Conservation (phyloP, 352 stramenopile genomes). For the Achlya hypogyna region DNA sequence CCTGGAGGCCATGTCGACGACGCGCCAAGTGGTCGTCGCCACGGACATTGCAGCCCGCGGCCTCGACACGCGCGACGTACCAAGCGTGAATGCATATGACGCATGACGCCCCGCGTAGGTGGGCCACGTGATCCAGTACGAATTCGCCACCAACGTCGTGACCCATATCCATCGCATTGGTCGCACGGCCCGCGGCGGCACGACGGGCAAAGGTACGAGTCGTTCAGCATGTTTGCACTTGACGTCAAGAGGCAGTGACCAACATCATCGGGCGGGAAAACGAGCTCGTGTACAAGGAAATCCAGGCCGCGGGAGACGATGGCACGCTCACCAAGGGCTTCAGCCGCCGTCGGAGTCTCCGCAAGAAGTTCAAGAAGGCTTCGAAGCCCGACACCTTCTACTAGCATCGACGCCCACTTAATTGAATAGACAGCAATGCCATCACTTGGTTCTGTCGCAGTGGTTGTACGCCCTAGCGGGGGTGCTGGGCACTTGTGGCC, state of each 20-base stretch:
- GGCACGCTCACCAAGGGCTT: slow-evolving; percentile 51
- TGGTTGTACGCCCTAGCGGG: no score
- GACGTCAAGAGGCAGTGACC: slow-evolving; percentile 28
- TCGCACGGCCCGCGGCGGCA: slow-evolving; percentile 50
- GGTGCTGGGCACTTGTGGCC: no score
- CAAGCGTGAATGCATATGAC: neutral
- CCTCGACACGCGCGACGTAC: slow-evolving; percentile 58
- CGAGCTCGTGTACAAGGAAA: slow-evolving; percentile 51
- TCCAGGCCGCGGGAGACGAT: slow-evolving; percentile 38
- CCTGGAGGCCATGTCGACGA: slow-evolving; percentile 31
- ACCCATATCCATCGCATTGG: slow-evolving; percentile 74
- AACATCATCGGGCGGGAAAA: slow-evolving; percentile 62
- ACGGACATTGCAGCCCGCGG: slow-evolving; percentile 71
- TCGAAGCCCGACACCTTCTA: neutral
- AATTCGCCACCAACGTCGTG: slow-evolving; percentile 74
- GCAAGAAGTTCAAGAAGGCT: slow-evolving; percentile 70
- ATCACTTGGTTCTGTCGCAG: no score
- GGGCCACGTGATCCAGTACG: slow-evolving; percentile 65
- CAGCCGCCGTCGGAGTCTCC: slow-evolving; percentile 70
- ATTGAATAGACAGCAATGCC: neutral
- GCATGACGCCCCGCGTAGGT: slow-evolving; percentile 14
- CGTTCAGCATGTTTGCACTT: neutral
- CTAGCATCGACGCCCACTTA: neutral
- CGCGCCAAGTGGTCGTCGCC: slow-evolving; percentile 45
- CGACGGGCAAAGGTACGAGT: slow-evolving; percentile 36